These are phyloP conservation scores for Funneliformis caledonium DNA, from an alignment of 371 early-diverging fungal species.

Conservation along the genomic window DNA sequence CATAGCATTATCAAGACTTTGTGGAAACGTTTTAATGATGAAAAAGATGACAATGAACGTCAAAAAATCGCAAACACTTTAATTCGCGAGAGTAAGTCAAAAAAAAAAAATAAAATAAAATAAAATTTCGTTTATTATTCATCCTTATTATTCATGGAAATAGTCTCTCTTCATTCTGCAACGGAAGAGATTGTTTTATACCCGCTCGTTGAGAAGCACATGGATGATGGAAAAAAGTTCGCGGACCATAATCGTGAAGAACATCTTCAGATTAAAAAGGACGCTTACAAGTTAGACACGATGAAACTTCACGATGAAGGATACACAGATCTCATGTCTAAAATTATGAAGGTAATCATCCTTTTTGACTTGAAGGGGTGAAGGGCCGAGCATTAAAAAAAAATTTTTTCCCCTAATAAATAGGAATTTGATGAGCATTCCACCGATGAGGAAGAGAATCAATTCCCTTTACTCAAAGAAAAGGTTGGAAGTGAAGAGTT, in stretches of 20 bases:
- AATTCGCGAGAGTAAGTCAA: constrained; percentile 26
- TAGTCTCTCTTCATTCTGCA: constrained; percentile 26
- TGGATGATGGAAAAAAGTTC: not conserved
- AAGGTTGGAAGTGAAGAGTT: not conserved
- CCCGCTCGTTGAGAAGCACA: not conserved
- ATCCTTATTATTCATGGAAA: not conserved
- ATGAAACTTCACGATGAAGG: constrained; percentile 16
- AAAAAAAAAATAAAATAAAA: not conserved
- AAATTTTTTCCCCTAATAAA: not conserved
- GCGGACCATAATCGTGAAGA: constrained; percentile 30
- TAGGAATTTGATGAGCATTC: constrained; percentile 23
- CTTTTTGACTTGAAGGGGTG: not conserved
- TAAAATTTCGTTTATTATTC: no score
- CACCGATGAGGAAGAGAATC: constrained; percentile 16
- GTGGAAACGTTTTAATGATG: not conserved
- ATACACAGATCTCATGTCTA: not conserved
- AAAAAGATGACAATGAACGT: not conserved
- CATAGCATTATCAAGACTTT: constrained; percentile 10
- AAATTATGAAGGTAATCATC: constrained; percentile 1
- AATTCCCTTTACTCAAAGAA: not conserved
- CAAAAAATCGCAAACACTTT: constrained; percentile 33
- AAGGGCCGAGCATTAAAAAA: no score
- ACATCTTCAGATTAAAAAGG: constrained; percentile 32
- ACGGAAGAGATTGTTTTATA: constrained; percentile 31
- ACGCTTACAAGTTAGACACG: constrained; percentile 15